phyloP scores from a whole-genome alignment of 108 stramenopile species.

The Pseudonitzschia pungens region DNA sequence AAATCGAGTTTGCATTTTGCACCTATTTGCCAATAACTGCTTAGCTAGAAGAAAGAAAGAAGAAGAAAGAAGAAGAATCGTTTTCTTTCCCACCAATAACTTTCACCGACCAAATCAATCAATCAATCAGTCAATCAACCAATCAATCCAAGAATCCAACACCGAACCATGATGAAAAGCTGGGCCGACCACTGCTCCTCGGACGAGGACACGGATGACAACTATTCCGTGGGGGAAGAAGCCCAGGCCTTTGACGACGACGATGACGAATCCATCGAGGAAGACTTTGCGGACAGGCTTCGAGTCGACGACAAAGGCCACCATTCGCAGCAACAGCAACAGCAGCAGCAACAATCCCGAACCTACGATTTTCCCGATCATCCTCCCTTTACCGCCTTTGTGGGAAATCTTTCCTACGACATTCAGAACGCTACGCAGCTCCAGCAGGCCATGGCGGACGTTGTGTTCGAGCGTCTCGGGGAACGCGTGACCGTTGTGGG shows the following conservation, averaged over 20 bases:
- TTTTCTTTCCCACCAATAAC: too few species aligned
- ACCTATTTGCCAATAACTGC: too few species aligned
- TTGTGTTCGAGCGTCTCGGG: constrained; percentile 25
- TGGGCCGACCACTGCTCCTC: constrained; percentile 40
- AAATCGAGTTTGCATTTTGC: too few species aligned
- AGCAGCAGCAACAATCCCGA: neutral
- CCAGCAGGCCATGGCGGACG: constrained; percentile 28
- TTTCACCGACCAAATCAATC: too few species aligned
- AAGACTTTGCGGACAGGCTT: neutral
- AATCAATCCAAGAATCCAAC: neutral
- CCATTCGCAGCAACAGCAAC: neutral
- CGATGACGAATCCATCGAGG: neutral
- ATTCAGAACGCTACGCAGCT: constrained; percentile 31
- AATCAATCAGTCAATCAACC: neutral
- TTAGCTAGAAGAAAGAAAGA: too few species aligned
- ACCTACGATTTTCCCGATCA: constrained; percentile 39
- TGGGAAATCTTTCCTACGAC: constrained; percentile 54
- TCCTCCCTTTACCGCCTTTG: constrained; percentile 53
- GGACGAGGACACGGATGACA: constrained; percentile 26
- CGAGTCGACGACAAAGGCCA: neutral
- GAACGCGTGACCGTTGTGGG: constrained; percentile 27
- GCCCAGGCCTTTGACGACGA: neutral
- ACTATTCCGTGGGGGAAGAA: neutral
- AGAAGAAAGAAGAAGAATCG: too few species aligned
- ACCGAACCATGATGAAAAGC: constrained; percentile 25